phyloP scores from a whole-genome alignment of 495 filamentous ascomycete species.

The Hapsidospora chrysogenum region DNA sequence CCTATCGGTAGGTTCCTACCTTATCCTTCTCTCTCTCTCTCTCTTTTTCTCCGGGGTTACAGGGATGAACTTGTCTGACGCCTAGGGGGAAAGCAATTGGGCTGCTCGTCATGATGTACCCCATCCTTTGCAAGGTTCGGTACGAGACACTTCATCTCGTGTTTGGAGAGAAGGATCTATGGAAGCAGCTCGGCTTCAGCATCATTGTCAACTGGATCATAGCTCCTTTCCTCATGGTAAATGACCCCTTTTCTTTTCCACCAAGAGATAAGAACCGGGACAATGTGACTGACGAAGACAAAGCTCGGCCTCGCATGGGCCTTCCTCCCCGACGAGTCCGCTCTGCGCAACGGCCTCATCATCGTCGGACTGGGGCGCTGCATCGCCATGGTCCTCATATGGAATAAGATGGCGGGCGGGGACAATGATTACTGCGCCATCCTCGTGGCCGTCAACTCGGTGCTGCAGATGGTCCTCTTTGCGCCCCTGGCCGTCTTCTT shows the following conservation, averaged over 20 bases:
- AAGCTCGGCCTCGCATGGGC: conserved; percentile 66
- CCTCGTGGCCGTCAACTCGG: conserved; percentile 73
- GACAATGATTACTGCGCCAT: conserved; percentile 79
- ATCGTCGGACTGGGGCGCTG: conserved; percentile 65
- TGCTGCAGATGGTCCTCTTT: conserved; percentile 76
- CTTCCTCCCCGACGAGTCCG: conserved; percentile 56
- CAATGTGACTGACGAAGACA: neutral
- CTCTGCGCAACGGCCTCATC: conserved; percentile 54
- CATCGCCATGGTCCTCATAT: conserved; percentile 77
- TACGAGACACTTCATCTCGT: conserved; percentile 63
- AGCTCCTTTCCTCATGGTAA: conserved; percentile 79
- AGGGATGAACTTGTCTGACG: too few species aligned
- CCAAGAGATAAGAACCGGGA: too few species aligned
- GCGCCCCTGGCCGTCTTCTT: conserved; percentile 69
- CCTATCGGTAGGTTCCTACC: conserved; percentile 47
- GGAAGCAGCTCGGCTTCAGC: conserved; percentile 68
- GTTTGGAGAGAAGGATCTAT: conserved; percentile 43
- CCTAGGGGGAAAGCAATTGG: conserved; percentile 50
- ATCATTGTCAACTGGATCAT: conserved; percentile 77
- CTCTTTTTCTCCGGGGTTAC: too few species aligned
- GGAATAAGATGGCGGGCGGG: conserved; percentile 64
- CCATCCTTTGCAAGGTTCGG: conserved; percentile 82
- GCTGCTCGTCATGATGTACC: conserved; percentile 88
- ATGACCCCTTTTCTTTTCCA: conserved; percentile 3
- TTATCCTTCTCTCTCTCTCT: neutral